Percentiles rank a stretch among this genome's conserved stretches.
These are phyloP conservation scores for Myxozyma kluyveri DNA, from an alignment of 805 yeast species.

Conservation along the genomic window DNA sequence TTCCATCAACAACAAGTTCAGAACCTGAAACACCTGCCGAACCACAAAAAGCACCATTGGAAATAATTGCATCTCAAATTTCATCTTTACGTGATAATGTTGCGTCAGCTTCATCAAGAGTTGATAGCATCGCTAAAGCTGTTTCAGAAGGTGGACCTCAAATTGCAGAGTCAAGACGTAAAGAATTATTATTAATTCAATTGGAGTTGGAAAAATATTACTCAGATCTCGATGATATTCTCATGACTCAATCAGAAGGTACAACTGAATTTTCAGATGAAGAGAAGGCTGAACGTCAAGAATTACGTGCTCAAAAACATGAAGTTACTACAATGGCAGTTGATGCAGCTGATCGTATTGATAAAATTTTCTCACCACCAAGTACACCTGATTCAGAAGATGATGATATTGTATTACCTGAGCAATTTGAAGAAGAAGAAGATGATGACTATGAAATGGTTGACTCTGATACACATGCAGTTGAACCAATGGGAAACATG, in stretches of 20 bases:
- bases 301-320: slow-evolving; percentile 30
- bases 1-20: slow-evolving; percentile 1
- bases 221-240: slow-evolving; percentile 32
- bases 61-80: slow-evolving; percentile 1
- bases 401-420: slow-evolving; percentile 12
- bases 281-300: slow-evolving; percentile 10
- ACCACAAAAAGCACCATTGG: slow-evolving; percentile 6
- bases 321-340: slow-evolving; percentile 32
- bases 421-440: slow-evolving; percentile 9
- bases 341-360: slow-evolving; percentile 33
- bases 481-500: not conserved
- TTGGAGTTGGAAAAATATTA: slow-evolving; percentile 30
- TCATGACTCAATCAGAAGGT: slow-evolving; percentile 10
- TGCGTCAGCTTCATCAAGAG: slow-evolving; percentile 3
- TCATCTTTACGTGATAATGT: slow-evolving; percentile 1
- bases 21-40: slow-evolving; percentile 1
- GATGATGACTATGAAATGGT: not conserved
- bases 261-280: slow-evolving; percentile 17
- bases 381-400: slow-evolving; percentile 18
- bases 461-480: not conserved
- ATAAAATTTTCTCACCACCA: slow-evolving; percentile 25
- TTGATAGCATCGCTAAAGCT: slow-evolving; percentile 1
- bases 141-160: not conserved
- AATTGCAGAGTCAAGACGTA: slow-evolving; percentile 3
- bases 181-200: slow-evolving; percentile 21